Evolutionary conservation across 2,329 filamentous ascomycete species (phyloP).

Genomic region (Pseudogymnoascus sp.): DNA sequence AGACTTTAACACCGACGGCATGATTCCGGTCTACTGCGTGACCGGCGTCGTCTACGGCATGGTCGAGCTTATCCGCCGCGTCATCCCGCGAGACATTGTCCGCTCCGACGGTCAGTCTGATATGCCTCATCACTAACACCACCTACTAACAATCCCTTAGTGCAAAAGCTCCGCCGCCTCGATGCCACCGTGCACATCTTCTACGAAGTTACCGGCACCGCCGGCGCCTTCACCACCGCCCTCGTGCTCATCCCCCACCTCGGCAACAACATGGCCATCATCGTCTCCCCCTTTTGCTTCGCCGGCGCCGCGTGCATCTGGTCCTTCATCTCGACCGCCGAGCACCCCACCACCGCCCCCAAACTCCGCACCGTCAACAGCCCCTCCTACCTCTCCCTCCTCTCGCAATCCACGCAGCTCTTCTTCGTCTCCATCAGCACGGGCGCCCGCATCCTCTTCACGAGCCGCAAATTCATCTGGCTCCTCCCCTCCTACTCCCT

Average conservation of each 20-base stretch:
- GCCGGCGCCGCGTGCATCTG: slow-evolving; percentile 32
- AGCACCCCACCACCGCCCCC: slow-evolving; percentile 23
- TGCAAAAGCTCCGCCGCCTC: slow-evolving; percentile 11
- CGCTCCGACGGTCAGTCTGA: slow-evolving; percentile 31
- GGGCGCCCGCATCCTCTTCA: slow-evolving; percentile 38
- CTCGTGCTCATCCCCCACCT: slow-evolving; percentile 40
- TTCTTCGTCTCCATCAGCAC: slow-evolving; percentile 39
- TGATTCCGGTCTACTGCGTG: slow-evolving; percentile 40
- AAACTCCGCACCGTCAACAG: slow-evolving; percentile 18
- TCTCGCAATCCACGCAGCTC: slow-evolving; percentile 33
- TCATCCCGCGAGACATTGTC: slow-evolving; percentile 43
- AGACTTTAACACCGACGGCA: slow-evolving; percentile 44
- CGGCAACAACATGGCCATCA: slow-evolving; percentile 43
- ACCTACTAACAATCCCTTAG: slow-evolving; percentile 42
- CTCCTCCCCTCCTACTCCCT: slow-evolving; percentile 40
- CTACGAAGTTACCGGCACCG: slow-evolving; percentile 39
- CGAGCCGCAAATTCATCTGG: slow-evolving; percentile 40
- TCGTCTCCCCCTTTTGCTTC: slow-evolving; percentile 42
- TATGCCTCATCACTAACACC: slow-evolving; percentile 38
- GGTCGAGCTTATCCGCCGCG: slow-evolving; percentile 42
- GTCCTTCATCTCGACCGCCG: slow-evolving; percentile 38
- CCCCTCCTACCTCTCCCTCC: slow-evolving; percentile 31
- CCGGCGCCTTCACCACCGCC: slow-evolving; percentile 39
- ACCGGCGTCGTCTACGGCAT: slow-evolving; percentile 37
- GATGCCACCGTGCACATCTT: slow-evolving; percentile 33